Conservation (phyloP, 2,329 filamentous ascomycete species). For the Sporothrix phasma region DNA sequence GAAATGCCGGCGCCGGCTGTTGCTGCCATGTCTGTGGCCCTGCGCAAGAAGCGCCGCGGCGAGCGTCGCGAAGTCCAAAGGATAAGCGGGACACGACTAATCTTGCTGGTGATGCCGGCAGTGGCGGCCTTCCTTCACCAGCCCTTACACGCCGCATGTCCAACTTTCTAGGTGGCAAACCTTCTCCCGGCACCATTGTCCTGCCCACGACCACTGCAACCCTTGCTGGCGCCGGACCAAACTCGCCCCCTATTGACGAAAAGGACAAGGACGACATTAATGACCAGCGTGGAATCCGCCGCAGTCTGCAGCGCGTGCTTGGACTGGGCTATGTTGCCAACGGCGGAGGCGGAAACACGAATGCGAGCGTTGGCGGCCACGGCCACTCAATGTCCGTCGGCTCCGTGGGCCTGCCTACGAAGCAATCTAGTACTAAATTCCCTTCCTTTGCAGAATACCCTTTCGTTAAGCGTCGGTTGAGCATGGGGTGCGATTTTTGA, state of each 20-base stretch:
- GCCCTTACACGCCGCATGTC: slow-evolving; percentile 18
- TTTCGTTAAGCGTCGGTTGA: not conserved
- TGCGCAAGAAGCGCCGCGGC: slow-evolving; percentile 7
- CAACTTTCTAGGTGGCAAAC: slow-evolving; percentile 8
- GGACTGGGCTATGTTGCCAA: slow-evolving; percentile 21
- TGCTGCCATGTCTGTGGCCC: not conserved
- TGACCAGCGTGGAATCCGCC: slow-evolving; percentile 24
- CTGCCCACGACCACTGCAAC: slow-evolving; percentile 1
- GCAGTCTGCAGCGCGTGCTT: slow-evolving; percentile 28
- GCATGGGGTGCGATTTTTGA: not conserved
- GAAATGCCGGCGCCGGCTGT: not conserved
- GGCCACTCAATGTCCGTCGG: slow-evolving; percentile 13
- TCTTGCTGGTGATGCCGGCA: not conserved
- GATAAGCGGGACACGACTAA: slow-evolving; percentile 1
- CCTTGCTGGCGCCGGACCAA: not conserved
- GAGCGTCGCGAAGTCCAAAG: slow-evolving; percentile 9
- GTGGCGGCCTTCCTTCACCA: slow-evolving; percentile 1
- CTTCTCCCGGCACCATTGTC: not conserved
- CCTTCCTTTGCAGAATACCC: not conserved
- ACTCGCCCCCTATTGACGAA: slow-evolving; percentile 3
- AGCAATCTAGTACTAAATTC: not conserved
- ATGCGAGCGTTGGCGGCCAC: slow-evolving; percentile 13
- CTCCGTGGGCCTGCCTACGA: not conserved
- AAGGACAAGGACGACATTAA: slow-evolving; percentile 9
- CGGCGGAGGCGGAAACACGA: not conserved